These are phyloP conservation scores for Bertia moriformis DNA, from an alignment of 2,329 filamentous ascomycete genomes.

Conservation along the genomic window DNA sequence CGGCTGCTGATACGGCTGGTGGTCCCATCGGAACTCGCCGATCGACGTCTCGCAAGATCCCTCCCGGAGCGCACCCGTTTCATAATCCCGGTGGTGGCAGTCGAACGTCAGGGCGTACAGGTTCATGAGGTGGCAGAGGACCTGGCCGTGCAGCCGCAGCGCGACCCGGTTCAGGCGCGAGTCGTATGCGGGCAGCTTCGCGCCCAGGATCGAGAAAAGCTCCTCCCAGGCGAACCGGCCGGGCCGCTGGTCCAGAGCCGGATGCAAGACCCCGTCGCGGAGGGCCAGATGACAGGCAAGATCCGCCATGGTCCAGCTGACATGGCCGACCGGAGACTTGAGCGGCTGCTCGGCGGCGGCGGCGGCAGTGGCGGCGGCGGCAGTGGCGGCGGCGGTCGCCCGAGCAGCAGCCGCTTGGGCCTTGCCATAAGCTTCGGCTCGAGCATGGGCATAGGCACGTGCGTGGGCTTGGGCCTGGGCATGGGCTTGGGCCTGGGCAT, in stretches of 20 bases:
- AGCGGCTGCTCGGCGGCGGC: too few species aligned
- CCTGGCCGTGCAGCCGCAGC: not conserved
- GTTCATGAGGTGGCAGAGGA: not conserved
- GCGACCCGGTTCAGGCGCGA: not conserved
- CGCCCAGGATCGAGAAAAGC: not conserved
- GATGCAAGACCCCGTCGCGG: not conserved
- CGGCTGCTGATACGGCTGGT: not conserved
- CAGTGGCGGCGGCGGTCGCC: too few species aligned
- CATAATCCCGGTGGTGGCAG: not conserved
- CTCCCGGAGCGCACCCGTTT: not conserved
- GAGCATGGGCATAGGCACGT: too few species aligned
- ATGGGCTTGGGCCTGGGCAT: too few species aligned
- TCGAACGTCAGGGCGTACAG: not conserved
- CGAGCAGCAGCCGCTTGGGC: too few species aligned
- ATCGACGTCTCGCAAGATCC: not conserved
- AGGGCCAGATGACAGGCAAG: not conserved
- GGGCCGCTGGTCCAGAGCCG: too few species aligned
- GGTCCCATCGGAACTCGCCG: not conserved
- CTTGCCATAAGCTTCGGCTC: too few species aligned
- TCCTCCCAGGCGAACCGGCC: not conserved
- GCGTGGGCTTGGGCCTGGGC: too few species aligned
- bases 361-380: too few species aligned
- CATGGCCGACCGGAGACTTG: not conserved
- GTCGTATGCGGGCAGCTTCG: not conserved
- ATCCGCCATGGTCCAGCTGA: not conserved